Percentiles rank a stretch among this genome's conserved stretches.
Evolutionary conservation across 148 eudicot species (phyloP).

Genomic region (Camellia japonica): DNA sequence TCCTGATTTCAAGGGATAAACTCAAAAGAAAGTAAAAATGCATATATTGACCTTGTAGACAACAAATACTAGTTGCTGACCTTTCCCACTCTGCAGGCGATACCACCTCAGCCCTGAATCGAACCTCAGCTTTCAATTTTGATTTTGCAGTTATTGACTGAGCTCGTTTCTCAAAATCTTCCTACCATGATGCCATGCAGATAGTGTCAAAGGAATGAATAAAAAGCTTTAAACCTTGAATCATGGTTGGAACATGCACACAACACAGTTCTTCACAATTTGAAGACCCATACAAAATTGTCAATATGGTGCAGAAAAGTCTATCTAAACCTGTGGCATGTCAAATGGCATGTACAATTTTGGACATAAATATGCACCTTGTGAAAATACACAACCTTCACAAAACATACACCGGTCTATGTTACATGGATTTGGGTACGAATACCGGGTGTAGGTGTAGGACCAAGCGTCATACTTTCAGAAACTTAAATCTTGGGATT

Average conservation of each 20-base stretch:
- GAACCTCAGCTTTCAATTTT: constrained; percentile 71
- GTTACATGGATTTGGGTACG: too few relatives aligned
- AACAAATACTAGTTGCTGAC: constrained; percentile 30
- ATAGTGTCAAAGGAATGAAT: constrained; percentile 1
- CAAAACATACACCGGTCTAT: not conserved
- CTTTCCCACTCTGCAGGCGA: constrained; percentile 98
- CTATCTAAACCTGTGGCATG: not conserved
- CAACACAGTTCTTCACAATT: not conserved
- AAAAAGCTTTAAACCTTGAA: not conserved
- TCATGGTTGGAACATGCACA: not conserved
- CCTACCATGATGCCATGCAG: constrained; percentile 45
- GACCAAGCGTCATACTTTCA: too few relatives aligned
- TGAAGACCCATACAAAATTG: not conserved
- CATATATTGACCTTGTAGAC: not conserved
- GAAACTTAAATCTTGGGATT: too few relatives aligned
- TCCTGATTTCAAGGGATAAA: not conserved
- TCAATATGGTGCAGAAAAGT: not conserved
- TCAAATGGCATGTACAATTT: not conserved
- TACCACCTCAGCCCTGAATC: constrained; percentile 87
- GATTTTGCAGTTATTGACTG: constrained; percentile 78
- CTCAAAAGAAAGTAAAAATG: not conserved
- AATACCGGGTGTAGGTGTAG: too few relatives aligned
- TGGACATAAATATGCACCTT: not conserved
- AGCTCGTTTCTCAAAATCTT: constrained; percentile 88
- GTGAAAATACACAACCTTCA: not conserved